Evolutionary conservation across 1,284 basidiomycete species (phyloP).

Genomic region (Malassezia caprae): DNA sequence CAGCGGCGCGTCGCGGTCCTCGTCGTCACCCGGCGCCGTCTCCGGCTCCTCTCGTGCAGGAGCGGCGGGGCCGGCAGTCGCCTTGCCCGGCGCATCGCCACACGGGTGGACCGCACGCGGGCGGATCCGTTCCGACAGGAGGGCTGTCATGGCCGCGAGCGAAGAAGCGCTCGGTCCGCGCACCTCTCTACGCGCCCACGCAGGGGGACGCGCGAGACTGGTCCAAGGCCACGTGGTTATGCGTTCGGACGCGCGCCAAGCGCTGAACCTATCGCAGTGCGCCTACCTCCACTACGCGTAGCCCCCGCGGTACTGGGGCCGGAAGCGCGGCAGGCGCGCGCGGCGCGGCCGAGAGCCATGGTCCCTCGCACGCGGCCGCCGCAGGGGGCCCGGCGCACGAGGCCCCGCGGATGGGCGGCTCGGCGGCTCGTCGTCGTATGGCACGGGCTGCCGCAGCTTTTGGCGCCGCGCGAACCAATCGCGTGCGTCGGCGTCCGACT

Average conservation of each 20-base stretch:
- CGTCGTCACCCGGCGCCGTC: not conserved
- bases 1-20: constrained; percentile 14
- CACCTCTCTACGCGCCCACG: too few relatives aligned
- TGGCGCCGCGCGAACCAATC: constrained; percentile 15
- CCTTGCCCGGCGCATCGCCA: not conserved
- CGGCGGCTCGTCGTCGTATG: not conserved
- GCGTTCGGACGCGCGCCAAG: not conserved
- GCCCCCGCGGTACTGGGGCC: constrained; percentile 12
- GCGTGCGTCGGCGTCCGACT: not conserved
- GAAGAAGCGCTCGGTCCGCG: not conserved
- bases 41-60: too few relatives aligned
- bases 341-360: not conserved
- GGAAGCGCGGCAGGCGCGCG: not conserved
- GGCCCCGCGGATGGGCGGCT: not conserved
- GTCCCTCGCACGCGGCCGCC: not conserved
- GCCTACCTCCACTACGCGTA: constrained; percentile 8
- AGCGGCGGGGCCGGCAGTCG: not conserved
- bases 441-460: constrained; percentile 1
- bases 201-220: not conserved
- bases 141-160: not conserved
- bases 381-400: not conserved
- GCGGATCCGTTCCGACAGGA: not conserved
- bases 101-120: not conserved
- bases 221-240: not conserved
- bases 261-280: not conserved